A percentile compares a stretch with the other conserved stretches of the same genome.
These are phyloP conservation scores for Globisporangium nodosum DNA, from an alignment of 352 stramenopile genomes.

Conservation along the genomic window DNA sequence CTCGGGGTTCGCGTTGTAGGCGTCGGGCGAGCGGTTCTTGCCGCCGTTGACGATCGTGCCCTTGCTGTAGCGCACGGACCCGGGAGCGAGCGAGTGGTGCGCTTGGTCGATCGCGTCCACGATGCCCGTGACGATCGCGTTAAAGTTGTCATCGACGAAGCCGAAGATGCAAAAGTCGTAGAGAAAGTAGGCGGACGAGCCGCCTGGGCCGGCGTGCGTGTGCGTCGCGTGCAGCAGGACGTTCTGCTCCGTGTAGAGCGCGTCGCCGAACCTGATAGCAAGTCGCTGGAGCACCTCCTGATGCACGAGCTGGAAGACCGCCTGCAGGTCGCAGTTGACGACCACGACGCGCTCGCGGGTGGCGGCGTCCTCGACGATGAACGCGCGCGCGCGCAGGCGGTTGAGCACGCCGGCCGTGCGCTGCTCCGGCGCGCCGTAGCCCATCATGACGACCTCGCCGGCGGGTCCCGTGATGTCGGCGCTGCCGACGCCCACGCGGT, in stretches of 20 bases:
- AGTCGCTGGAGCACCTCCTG: constrained; percentile 42
- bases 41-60: constrained; percentile 27
- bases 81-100: constrained; percentile 41
- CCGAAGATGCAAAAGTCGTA: constrained; percentile 51
- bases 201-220: constrained; percentile 74
- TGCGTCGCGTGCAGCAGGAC: constrained; percentile 76
- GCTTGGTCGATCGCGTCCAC: constrained; percentile 51
- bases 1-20: constrained; percentile 67
- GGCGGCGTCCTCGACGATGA: constrained; percentile 41
- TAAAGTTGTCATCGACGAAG: constrained; percentile 49
- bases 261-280: constrained; percentile 22
- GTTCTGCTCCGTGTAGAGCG: constrained; percentile 53
- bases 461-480: constrained; percentile 55
- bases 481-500: constrained; percentile 53
- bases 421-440: constrained; percentile 22
- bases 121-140: constrained; percentile 63
- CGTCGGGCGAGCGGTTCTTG: constrained; percentile 66
- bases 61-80: constrained; percentile 34
- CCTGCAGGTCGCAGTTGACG: constrained; percentile 41
- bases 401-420: constrained; percentile 53
- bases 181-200: constrained; percentile 69
- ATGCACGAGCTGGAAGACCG: constrained; percentile 49
- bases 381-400: constrained; percentile 56
- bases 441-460: constrained; percentile 60
- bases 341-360: constrained; percentile 32